Conservation (phyloP, 305 asterid species). For the Fraxinus baroniana region DNA sequence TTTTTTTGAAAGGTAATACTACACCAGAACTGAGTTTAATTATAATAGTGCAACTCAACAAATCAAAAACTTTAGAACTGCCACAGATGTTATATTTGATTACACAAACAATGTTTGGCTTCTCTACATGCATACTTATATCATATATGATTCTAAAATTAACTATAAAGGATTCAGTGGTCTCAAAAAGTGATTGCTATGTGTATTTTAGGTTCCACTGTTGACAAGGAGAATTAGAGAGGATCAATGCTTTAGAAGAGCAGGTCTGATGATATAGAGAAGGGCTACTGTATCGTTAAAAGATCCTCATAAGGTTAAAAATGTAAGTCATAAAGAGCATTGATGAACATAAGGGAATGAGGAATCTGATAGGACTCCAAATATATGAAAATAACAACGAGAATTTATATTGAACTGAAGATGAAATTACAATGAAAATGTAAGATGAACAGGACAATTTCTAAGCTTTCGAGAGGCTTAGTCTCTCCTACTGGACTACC, state of each 20-base stretch:
- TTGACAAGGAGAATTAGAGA: background rate
- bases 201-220: background rate
- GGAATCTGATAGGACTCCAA: too few relatives aligned
- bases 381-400: too few relatives aligned
- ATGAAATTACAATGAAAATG: too few relatives aligned
- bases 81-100: background rate
- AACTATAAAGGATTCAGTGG: background rate
- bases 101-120: background rate
- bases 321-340: background rate
- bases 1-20: too few relatives aligned
- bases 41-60: constrained; percentile 1
- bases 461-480: too few relatives aligned
- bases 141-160: background rate
- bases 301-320: background rate
- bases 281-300: too few relatives aligned
- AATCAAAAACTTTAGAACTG: background rate
- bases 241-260: background rate
- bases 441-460: too few relatives aligned
- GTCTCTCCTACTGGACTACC: too few relatives aligned
- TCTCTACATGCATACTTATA: background rate
- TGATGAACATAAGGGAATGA: background rate
- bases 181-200: background rate
- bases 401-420: too few relatives aligned
- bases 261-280: background rate
- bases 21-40: too few relatives aligned